Conservation (phyloP, 768 basidiomycete species). For the Serendipita sp. region DNA sequence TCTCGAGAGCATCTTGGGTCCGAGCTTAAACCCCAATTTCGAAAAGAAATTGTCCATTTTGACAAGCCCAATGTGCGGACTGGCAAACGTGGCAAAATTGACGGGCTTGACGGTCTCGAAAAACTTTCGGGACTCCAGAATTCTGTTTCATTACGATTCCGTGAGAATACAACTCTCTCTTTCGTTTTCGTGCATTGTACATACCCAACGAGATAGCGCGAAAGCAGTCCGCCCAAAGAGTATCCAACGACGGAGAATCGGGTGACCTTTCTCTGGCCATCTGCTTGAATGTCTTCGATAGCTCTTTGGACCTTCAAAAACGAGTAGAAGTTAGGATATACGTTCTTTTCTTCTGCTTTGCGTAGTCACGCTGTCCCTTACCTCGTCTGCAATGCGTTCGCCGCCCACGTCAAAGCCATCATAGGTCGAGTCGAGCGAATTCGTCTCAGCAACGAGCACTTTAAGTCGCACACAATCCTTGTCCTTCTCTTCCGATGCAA, state of each 20-base stretch:
- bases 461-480: constrained; percentile 32
- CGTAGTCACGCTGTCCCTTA: no score
- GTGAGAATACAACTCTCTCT: not conserved
- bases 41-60: constrained; percentile 46
- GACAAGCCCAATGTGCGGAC: constrained; percentile 67
- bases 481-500: constrained; percentile 13
- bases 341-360: constrained; percentile 33
- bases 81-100: constrained; percentile 73
- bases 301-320: constrained; percentile 27
- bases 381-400: constrained; percentile 68
- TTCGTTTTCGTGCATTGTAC: constrained; percentile 13
- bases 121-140: constrained; percentile 51
- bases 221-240: constrained; percentile 64
- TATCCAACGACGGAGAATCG: constrained; percentile 68
- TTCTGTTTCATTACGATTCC: constrained; percentile 22
- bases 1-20: constrained; percentile 53
- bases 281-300: constrained; percentile 9
- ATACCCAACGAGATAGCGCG: constrained; percentile 62
- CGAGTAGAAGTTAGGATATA: constrained; percentile 41
- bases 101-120: constrained; percentile 55
- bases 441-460: constrained; percentile 45
- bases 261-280: constrained; percentile 39
- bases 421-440: constrained; percentile 34
- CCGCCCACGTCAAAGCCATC: constrained; percentile 78
- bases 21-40: constrained; percentile 36